phyloP scores from a whole-genome alignment of 1,139 yeast genomes.

The Candida tetrigidarum region DNA sequence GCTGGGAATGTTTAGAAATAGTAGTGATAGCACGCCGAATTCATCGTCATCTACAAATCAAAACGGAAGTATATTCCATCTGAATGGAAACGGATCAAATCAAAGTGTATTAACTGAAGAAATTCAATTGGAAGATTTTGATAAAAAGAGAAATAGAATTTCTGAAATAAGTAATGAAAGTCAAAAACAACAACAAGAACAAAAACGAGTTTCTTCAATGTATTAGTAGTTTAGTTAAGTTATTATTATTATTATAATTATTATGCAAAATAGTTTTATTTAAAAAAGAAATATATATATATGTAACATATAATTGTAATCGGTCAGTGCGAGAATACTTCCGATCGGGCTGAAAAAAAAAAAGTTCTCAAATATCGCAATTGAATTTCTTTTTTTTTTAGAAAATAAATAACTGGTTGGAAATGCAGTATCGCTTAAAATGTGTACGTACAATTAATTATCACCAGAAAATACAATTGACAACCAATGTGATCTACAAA shows the following conservation, averaged over 20 bases:
- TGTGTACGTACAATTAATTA: too few species aligned
- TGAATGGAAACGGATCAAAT: conserved; percentile 14
- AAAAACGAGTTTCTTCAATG: conserved; percentile 20
- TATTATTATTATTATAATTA: not conserved
- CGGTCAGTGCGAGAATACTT: too few species aligned
- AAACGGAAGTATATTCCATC: conserved; percentile 1
- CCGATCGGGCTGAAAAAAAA: conserved; percentile 3
- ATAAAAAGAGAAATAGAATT: conserved; percentile 26
- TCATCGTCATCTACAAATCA: not conserved
- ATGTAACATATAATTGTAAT: not conserved
- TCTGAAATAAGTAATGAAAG: conserved; percentile 30
- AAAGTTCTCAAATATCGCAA: too few species aligned
- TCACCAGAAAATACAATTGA: not conserved
- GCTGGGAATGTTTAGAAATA: conserved; percentile 15
- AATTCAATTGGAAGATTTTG: conserved; percentile 53
- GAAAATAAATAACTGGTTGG: not conserved
- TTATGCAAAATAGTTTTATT: not conserved
- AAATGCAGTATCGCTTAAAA: not conserved
- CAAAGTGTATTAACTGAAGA: conserved; percentile 45
- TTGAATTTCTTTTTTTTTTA: too few species aligned
- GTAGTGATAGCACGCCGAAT: conserved; percentile 10
- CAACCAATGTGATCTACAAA: not conserved
- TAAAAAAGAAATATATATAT: not conserved
- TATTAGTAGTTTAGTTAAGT: conserved; percentile 5
- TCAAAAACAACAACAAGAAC: too few species aligned